phyloP scores from a whole-genome alignment of 176 grass and related monocot genomes.

The Carex pumila region DNA sequence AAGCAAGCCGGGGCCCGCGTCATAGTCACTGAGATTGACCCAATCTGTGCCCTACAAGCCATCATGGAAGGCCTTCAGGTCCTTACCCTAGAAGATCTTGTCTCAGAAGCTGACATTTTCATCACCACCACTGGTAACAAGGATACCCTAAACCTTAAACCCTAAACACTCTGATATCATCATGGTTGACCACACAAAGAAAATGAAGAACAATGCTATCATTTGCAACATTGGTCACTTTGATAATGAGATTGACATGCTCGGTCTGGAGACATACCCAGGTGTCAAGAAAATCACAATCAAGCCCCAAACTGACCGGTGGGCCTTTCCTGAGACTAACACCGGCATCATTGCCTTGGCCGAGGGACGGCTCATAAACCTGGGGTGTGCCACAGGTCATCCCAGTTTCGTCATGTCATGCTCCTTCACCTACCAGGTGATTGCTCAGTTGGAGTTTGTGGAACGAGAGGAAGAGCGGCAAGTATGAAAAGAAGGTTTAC shows the following conservation, averaged over 20 bases:
- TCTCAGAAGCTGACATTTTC: constrained; percentile 75
- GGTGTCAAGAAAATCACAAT: constrained; percentile 95
- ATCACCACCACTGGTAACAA: constrained; percentile 93
- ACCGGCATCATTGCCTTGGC: constrained; percentile 82
- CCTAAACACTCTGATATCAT: too few species aligned
- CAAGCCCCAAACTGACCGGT: constrained; percentile 97
- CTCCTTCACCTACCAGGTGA: constrained; percentile 98
- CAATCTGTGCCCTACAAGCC: constrained; percentile 96
- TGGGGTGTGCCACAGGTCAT: constrained; percentile 88
- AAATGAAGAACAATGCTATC: constrained; percentile 99
- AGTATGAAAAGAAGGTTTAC: constrained; percentile 99
- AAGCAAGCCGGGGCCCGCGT: constrained; percentile 96
- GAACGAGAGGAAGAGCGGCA: constrained; percentile 74
- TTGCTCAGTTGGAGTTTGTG: constrained; percentile 94
- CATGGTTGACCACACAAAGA: constrained; percentile 96
- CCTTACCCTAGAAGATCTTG: constrained; percentile 79
- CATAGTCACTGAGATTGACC: constrained; percentile 94
- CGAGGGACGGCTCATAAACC: constrained; percentile 96
- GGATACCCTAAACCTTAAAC: too few species aligned
- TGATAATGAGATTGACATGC: constrained; percentile 98
- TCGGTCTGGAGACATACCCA: constrained; percentile 72
- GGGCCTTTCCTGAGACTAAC: constrained; percentile 93
- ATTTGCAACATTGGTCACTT: constrained; percentile 99
- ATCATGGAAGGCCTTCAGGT: constrained; percentile 86
- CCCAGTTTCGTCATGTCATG: constrained; percentile 99